Evolutionary conservation across 345 rosid genomes (phyloP).

Genomic region (Populus ilicifolia): DNA sequence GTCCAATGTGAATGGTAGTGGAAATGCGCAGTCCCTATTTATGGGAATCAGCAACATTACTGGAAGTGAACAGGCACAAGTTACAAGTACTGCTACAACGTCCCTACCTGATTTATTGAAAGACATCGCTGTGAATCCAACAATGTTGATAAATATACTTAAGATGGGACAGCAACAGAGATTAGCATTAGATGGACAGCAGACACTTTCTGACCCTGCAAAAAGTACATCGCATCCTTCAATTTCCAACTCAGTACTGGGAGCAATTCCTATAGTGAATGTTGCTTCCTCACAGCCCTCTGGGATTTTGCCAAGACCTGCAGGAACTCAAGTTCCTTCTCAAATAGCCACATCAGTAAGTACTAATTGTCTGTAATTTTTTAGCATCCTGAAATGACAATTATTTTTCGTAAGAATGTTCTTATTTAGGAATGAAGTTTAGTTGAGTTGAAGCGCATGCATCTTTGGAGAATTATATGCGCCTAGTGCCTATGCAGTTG

Average conservation of each 20-base stretch:
- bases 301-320: constrained; percentile 43
- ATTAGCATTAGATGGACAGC: constrained; percentile 43
- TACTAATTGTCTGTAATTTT: constrained; percentile 12
- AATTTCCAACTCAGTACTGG: constrained; percentile 37
- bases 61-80: constrained; percentile 9
- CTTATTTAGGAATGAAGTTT: not conserved
- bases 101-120: constrained; percentile 57
- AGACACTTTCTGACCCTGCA: constrained; percentile 30
- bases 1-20: constrained; percentile 26
- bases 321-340: constrained; percentile 43
- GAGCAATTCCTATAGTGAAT: constrained; percentile 35
- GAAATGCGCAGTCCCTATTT: constrained; percentile 36
- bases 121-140: constrained; percentile 72
- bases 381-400: not conserved
- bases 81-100: not conserved
- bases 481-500: not conserved
- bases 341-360: constrained; percentile 45
- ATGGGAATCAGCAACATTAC: constrained; percentile 24
- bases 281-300: constrained; percentile 34
- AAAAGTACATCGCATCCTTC: constrained; percentile 39
- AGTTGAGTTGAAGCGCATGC: not conserved
- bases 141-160: constrained; percentile 58
- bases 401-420: not conserved
- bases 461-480: not conserved
- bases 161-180: constrained; percentile 72